phyloP scores from a whole-genome alignment of 2,329 filamentous ascomycete genomes.

The Fusarium sp. region DNA sequence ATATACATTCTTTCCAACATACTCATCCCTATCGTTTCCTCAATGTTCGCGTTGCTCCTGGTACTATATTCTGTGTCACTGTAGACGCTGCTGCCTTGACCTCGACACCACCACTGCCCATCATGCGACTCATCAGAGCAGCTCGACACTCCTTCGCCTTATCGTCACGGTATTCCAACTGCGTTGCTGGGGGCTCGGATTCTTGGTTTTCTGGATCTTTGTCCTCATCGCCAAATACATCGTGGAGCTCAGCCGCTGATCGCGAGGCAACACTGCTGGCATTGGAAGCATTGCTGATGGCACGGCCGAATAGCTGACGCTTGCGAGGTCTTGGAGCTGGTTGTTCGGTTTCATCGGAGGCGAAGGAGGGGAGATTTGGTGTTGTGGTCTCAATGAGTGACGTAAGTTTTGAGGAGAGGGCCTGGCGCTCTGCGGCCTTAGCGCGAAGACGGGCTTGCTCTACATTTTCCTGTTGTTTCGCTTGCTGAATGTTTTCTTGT shows the following conservation, averaged over 20 bases:
- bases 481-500: constrained; percentile 8
- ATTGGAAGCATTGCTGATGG: constrained; percentile 67
- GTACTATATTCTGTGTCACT: constrained; percentile 9
- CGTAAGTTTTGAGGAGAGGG: constrained; percentile 57
- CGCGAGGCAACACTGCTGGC: constrained; percentile 60
- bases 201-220: constrained; percentile 43
- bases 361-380: constrained; percentile 28
- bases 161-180: constrained; percentile 66
- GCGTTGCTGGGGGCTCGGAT: constrained; percentile 58
- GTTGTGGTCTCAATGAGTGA: constrained; percentile 54
- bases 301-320: constrained; percentile 68
- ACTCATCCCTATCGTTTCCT: constrained; percentile 35
- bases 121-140: constrained; percentile 60
- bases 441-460: constrained; percentile 46
- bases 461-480: constrained; percentile 27
- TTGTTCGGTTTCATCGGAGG: constrained; percentile 29
- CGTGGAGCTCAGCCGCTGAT: constrained; percentile 50
- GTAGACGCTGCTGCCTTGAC: constrained; percentile 22
- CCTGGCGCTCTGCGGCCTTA: constrained; percentile 54
- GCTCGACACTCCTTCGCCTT: constrained; percentile 59
- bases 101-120: constrained; percentile 39
- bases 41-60: constrained; percentile 35
- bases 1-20: neutral
- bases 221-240: constrained; percentile 38
- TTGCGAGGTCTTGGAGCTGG: constrained; percentile 49